Conservation (phyloP, 805 yeast species). For the Spencermartinsiella europaea region DNA sequence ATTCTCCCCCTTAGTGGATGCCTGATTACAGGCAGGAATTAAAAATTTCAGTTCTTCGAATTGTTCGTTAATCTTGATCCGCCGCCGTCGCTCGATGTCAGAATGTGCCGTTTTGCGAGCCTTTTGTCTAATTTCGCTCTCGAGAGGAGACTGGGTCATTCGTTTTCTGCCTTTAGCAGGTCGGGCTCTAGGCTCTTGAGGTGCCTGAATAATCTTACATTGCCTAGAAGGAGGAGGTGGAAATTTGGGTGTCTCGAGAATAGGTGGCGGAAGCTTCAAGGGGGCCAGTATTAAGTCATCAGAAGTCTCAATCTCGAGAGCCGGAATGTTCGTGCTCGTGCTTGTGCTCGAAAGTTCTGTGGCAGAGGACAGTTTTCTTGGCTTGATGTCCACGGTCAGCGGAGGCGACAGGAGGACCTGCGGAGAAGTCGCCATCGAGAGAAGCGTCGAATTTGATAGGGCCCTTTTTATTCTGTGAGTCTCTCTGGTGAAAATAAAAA, state of each 20-base stretch:
- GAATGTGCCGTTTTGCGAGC: constrained; percentile 62
- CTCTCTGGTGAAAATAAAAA: no score
- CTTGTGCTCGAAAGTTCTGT: not conserved
- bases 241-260: not conserved
- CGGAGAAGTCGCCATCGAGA: no score
- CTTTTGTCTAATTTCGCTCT: constrained; percentile 37
- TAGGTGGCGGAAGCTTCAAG: not conserved
- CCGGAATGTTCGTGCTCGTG: not conserved
- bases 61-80: constrained; percentile 75
- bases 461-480: no score
- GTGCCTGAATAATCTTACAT: constrained; percentile 16
- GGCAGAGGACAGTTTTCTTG: constrained; percentile 5
- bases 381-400: not conserved
- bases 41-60: constrained; percentile 73
- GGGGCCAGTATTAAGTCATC: constrained; percentile 1
- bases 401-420: not conserved
- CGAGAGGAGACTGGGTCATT: constrained; percentile 11
- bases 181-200: constrained; percentile 1
- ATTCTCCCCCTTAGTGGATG: constrained; percentile 38
- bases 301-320: not conserved
- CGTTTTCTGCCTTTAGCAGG: constrained; percentile 1
- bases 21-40: constrained; percentile 70
- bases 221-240: constrained; percentile 19
- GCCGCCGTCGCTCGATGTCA: constrained; percentile 71
- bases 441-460: no score